These are phyloP conservation scores for Inga laurina DNA, from an alignment of 306 rosid genomes.

Conservation along the genomic window DNA sequence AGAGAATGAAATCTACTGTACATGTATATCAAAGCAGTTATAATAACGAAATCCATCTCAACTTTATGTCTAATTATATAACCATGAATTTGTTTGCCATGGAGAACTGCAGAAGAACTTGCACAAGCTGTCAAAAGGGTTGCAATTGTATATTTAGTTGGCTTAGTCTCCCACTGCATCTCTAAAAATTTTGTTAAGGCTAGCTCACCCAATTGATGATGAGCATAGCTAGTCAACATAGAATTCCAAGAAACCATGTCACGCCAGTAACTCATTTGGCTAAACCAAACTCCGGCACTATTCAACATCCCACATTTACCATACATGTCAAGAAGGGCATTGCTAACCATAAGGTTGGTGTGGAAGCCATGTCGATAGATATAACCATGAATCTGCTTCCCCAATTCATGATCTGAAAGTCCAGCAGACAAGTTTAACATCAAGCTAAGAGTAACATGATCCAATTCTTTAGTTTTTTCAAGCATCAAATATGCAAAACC, in stretches of 20 bases:
- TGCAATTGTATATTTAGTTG: slow-evolving; percentile 46
- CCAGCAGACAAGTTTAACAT: slow-evolving; percentile 55
- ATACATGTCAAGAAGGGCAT: slow-evolving; percentile 82
- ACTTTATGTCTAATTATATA: slow-evolving; percentile 65
- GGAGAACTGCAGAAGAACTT: slow-evolving; percentile 52
- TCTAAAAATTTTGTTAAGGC: neutral
- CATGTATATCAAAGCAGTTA: slow-evolving; percentile 68
- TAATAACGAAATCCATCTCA: slow-evolving; percentile 49
- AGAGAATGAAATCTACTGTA: slow-evolving; percentile 58
- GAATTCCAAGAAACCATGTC: slow-evolving; percentile 18
- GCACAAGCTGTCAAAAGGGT: slow-evolving; percentile 69
- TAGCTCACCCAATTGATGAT: neutral
- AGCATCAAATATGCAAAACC: slow-evolving; percentile 55
- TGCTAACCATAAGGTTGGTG: slow-evolving; percentile 53
- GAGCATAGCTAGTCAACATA: neutral
- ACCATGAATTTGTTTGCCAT: slow-evolving; percentile 73
- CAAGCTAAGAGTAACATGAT: slow-evolving; percentile 61
- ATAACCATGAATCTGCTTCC: slow-evolving; percentile 70
- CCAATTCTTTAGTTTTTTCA: slow-evolving; percentile 35
- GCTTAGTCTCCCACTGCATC: slow-evolving; percentile 2
- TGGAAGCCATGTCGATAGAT: slow-evolving; percentile 54
- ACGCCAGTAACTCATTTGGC: slow-evolving; percentile 2
- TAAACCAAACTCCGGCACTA: slow-evolving; percentile 35
- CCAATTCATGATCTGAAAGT: slow-evolving; percentile 59
- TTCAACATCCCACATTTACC: slow-evolving; percentile 77